phyloP scores from a whole-genome alignment of 2,329 filamentous ascomycete species.

The Cryphonectria japonica region DNA sequence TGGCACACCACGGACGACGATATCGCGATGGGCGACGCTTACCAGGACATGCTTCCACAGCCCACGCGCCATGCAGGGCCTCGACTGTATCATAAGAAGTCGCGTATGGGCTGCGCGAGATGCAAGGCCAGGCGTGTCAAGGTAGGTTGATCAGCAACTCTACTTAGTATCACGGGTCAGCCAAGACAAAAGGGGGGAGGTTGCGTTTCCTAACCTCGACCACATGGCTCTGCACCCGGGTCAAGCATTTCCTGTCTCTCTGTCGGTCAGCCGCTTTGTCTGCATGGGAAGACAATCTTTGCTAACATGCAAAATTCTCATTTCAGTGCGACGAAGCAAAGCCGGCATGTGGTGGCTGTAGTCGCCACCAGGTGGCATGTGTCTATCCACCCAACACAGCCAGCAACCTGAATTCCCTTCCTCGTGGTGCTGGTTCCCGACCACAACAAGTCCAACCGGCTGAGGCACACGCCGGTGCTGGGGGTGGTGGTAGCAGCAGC shows the following conservation, averaged over 20 bases:
- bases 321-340: conserved; percentile 35
- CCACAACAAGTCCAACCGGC: background rate
- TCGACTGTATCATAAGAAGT: conserved; percentile 40
- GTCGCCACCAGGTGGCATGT: conserved; percentile 34
- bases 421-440: background rate
- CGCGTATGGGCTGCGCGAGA: conserved; percentile 37
- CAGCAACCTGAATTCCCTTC: background rate
- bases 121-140: conserved; percentile 39
- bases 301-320: background rate
- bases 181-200: too few species aligned
- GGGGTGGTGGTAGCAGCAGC: background rate
- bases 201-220: background rate
- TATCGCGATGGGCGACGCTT: conserved; percentile 9
- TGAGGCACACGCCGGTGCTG: background rate
- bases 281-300: background rate
- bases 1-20: conserved; percentile 10
- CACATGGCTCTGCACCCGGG: background rate
- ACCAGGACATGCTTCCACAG: background rate
- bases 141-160: conserved; percentile 30
- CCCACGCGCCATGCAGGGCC: conserved; percentile 28
- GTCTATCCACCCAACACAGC: conserved; percentile 28
- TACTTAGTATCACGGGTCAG: too few species aligned
- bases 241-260: background rate
- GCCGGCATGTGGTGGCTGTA: conserved; percentile 34
- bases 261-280: background rate